Evolutionary conservation across 2,329 filamentous ascomycete species (phyloP).

Genomic region (Epichloe uncinata): DNA sequence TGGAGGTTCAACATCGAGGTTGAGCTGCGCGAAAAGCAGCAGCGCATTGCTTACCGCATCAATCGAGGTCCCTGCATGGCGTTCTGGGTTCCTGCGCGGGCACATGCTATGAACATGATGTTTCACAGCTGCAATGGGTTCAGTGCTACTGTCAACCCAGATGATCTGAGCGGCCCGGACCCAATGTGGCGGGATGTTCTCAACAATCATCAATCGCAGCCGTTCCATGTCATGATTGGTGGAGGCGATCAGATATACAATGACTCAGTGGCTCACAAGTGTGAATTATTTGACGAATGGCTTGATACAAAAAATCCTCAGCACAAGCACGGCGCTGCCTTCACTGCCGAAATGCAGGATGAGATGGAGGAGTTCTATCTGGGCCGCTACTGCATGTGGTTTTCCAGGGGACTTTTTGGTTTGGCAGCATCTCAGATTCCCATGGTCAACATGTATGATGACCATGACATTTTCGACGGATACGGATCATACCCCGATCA

Average conservation of each 20-base stretch:
- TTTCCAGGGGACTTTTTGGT: constrained; percentile 93
- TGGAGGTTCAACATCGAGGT: constrained; percentile 96
- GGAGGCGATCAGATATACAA: constrained; percentile 97
- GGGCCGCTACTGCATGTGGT: constrained; percentile 84
- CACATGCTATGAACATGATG: constrained; percentile 94
- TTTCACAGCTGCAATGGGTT: constrained; percentile 98
- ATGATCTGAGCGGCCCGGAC: constrained; percentile 81
- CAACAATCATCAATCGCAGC: constrained; percentile 77
- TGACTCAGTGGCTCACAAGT: constrained; percentile 66
- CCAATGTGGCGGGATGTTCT: constrained; percentile 94
- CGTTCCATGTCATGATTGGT: constrained; percentile 97
- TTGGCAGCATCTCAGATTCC: constrained; percentile 89
- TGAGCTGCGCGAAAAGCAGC: constrained; percentile 64
- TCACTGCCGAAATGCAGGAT: constrained; percentile 69
- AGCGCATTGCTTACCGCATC: constrained; percentile 88
- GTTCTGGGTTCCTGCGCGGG: constrained; percentile 85
- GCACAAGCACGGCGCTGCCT: constrained; percentile 66
- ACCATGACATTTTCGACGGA: constrained; percentile 84
- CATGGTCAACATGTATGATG: constrained; percentile 97
- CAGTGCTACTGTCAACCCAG: constrained; percentile 61
- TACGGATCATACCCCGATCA: constrained; percentile 87
- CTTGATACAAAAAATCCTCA: constrained; percentile 64
- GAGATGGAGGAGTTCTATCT: constrained; percentile 85
- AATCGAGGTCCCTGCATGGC: constrained; percentile 78
- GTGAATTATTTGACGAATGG: constrained; percentile 71